These are phyloP conservation scores for Aspergillus affinis DNA, from an alignment of 495 filamentous ascomycete genomes.

Conservation along the genomic window DNA sequence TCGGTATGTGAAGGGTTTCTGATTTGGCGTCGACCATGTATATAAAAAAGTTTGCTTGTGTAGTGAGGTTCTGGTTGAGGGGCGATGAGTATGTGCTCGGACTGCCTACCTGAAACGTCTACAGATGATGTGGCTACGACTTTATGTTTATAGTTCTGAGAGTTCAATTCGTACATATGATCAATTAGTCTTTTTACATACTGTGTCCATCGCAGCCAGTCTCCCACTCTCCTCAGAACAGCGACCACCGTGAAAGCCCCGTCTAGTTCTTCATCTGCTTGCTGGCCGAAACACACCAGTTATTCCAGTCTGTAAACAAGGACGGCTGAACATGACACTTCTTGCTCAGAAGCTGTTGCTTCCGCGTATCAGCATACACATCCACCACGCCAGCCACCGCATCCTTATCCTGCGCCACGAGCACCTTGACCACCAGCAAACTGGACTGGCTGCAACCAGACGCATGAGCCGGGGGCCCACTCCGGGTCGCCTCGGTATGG, in stretches of 20 bases:
- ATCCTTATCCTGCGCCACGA: conserved; percentile 51
- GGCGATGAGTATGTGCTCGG: too few species aligned
- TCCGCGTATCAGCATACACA: conserved; percentile 58
- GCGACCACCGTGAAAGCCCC: background rate
- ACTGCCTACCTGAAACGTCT: background rate
- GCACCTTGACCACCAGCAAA: conserved; percentile 60
- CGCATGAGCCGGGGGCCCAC: conserved; percentile 56
- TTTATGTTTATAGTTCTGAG: background rate
- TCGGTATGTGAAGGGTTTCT: conserved; percentile 52
- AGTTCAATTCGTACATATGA: too few species aligned
- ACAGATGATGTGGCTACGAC: background rate
- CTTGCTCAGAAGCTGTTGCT: conserved; percentile 53
- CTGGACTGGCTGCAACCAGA: conserved; percentile 62
- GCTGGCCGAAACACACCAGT: conserved; percentile 58
- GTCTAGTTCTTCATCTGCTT: conserved; percentile 43
- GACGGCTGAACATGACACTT: conserved; percentile 57
- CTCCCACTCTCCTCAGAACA: too few species aligned
- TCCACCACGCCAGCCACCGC: conserved; percentile 49
- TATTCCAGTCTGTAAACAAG: conserved; percentile 69
- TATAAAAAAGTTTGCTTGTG: background rate
- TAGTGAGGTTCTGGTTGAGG: background rate
- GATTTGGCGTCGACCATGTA: background rate
- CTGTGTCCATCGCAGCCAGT: background rate
- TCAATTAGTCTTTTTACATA: background rate
- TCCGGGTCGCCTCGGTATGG: conserved; percentile 69